Evolutionary conservation across 768 basidiomycete species (phyloP), one percentile per base, ranked within the genome.

Genomic region (Naematelia aurantialba): DNA sequence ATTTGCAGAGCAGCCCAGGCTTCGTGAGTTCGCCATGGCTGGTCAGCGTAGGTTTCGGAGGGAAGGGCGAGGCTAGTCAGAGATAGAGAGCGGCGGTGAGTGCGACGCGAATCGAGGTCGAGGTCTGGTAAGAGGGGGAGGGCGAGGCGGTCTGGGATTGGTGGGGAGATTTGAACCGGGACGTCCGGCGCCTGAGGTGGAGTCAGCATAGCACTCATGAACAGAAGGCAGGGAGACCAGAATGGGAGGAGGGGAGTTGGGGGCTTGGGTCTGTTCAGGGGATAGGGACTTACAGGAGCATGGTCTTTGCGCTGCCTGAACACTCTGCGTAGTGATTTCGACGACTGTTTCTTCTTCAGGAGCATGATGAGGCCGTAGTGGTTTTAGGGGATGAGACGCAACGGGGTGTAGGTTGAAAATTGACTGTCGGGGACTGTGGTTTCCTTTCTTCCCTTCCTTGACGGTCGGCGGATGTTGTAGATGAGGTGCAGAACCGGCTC

Each of bases 1-100:
- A 47, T n/a, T 12, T 61, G 54, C 5, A 55, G 44, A n/a, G 56
- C 54, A 5, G 44, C 46, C 60, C 60, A 61, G 2, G 27, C 47
- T 11, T 56, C 60, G 5, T 39, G 48, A 4, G 55, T 52, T 31
- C 60, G 55, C 60, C 60, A 61, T 19, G 60, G 60, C 30, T 61
- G 60, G 26, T 60, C 53, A 30, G 24, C 21, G 39, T n/a, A n/a
- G n/a, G n/a, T n/a, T n/a, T 4, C 5, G 11, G 17, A 8, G 53
- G 58, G 11, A 10, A 26, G 34, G 2, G 58, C 22, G 19, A 53
- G 39, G 17, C 55, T 27, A 19, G 60, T 56, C 45, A 61, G 57
- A 3, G 60, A 61, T 44, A 55, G 19, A 3, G 60, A 61, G 13
- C 60, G 60, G 5, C 60, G 60, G 31, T 57, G 52, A 26, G 19